Evolutionary conservation across 2,329 filamentous ascomycete species (phyloP), one percentile per base, ranked within the genome.

Genomic region (Thelonectria blattea): DNA sequence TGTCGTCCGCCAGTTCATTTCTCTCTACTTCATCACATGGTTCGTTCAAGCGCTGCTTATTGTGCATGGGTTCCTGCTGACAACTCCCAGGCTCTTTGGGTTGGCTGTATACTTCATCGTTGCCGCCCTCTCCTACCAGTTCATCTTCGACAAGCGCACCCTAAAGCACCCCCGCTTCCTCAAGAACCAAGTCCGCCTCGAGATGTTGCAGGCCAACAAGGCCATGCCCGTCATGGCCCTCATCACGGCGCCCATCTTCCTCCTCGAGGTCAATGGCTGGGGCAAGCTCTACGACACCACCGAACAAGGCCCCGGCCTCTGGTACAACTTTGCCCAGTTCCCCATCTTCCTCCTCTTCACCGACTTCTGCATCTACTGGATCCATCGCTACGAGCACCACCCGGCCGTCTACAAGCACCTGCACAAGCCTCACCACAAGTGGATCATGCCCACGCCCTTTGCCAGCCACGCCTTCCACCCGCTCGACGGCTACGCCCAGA

Each of bases 361-460:
- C 79, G 93, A 97, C 79, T 90, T 90, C 76, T 88, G 84, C 79
- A 93, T 97, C 80, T 96, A 97, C 83, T 92, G 90, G 85, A 94
- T 96, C 71, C 93, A 96, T 81, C 90, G 93, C 58, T 90, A 86
- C 58, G 84, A 96, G 63, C 93, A 97, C 79, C 89, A 93, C 77
- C 91, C 91, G 15, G 73, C 80, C 54, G 69, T 78, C 52, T 98
- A 98, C 86, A 96, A 93, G 82, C 82, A 83, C 67, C 84, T 97
- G 51, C 94, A 98, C 86, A 98, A 98, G 86, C 90, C 93, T 67
- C 94, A 98, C 79, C 94, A 98, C 88, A 97, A 97, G 82, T 98
- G 94, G 94, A 97, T 98, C 79, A 96, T 97, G 92, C 94, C 94
- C 3, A 96, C 92, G 3, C 94, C 94, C 0, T 97, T 87, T 75